A percentile compares a stretch with the other conserved stretches of the same genome.
These are phyloP conservation scores for Trypanosoma grayi DNA, from an alignment of 208 protist genomes.

Conservation along the genomic window DNA sequence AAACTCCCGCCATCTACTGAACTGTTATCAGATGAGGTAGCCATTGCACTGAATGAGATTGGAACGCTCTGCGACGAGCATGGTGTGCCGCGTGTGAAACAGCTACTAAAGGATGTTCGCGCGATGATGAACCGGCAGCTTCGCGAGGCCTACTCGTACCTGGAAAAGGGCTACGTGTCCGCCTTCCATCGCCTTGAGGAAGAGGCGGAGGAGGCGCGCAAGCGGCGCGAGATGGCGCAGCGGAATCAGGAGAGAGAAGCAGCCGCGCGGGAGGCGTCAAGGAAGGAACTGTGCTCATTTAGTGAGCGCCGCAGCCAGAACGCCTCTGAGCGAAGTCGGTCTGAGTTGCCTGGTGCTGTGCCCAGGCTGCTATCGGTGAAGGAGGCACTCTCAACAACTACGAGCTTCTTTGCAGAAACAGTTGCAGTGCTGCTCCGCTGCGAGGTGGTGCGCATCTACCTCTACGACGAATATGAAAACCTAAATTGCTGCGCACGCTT, in stretches of 20 bases:
- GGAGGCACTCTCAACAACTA: slow-evolving; percentile 48
- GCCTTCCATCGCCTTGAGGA: slow-evolving; percentile 55
- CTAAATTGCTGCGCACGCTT: slow-evolving; percentile 69
- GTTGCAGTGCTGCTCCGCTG: slow-evolving; percentile 74
- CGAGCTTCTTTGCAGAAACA: slow-evolving; percentile 73
- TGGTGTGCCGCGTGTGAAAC: slow-evolving; percentile 20
- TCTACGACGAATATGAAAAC: slow-evolving; percentile 76
- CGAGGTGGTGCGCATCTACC: slow-evolving; percentile 84
- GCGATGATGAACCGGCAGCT: slow-evolving; percentile 59
- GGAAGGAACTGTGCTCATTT: background rate
- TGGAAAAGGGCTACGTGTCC: slow-evolving; percentile 78
- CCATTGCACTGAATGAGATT: slow-evolving; percentile 60
- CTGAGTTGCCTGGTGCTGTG: slow-evolving; percentile 9
- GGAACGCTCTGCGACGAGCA: slow-evolving; percentile 33
- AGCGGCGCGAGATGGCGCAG: slow-evolving; percentile 1
- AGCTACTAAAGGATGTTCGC: slow-evolving; percentile 61
- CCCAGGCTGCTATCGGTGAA: slow-evolving; percentile 21
- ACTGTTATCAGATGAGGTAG: slow-evolving; percentile 66
- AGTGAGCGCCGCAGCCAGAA: background rate
- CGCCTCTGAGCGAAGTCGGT: background rate
- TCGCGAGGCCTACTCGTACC: slow-evolving; percentile 50
- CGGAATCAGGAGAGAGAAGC: slow-evolving; percentile 18
- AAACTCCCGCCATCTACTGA: slow-evolving; percentile 55
- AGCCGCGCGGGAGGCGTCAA: background rate
- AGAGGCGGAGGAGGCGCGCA: slow-evolving; percentile 15